Base-by-base conservation (phyloP, 148 eudicot genomes). In the Oxyria digyna region DNA sequence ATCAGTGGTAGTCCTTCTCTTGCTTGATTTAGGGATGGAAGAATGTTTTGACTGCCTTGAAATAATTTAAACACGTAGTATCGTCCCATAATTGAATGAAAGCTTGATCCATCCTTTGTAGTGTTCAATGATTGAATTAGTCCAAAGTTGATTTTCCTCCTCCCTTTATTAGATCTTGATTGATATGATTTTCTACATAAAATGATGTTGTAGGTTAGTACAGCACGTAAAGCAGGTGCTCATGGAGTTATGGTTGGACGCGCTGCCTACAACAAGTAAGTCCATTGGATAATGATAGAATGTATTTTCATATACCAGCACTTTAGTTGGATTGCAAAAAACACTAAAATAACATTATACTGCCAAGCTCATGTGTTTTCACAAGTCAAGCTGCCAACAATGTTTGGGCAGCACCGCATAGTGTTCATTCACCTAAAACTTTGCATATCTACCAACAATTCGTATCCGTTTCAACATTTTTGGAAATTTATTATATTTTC, bases 181-280 rank as follows among this genome's bases (percentile, higher is more conserved):
- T 15, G 1, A 15, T n/a, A n/a, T 35, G 26, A 3, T 52, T 52
- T 52, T 21, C 29, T 21, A 23, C 62, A 12, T 52, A 10, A 21
- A 8, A 12, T 52, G 62, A 24, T 52, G 62, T 23, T 9, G 46
- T 73, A 92, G 98, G 96, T 89, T 31, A 87, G 85, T 78, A 87
- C 87, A 18, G 98, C 98, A 23, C 67, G 77, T 66, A 76, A 45
- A 33, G 89, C 79, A 84, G 98, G 98, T 55, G 98, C 98, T 78
- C 88, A 92, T 72, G 98, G 91, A 31, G 96, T 93, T 49, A 93
- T 93, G 96, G 84, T 89, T 76, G 96, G 96, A 18, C 96, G 96
- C 79, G 91, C 94, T 46, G 94, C 96, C 37, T 93, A 80, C 73
- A 69, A 79, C 71, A 86, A 81, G 96, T 93, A 81, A 76, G 71